Evolutionary conservation across 2,329 filamentous ascomycete genomes (phyloP).

Genomic region (Aspergillus quadrilineatus): DNA sequence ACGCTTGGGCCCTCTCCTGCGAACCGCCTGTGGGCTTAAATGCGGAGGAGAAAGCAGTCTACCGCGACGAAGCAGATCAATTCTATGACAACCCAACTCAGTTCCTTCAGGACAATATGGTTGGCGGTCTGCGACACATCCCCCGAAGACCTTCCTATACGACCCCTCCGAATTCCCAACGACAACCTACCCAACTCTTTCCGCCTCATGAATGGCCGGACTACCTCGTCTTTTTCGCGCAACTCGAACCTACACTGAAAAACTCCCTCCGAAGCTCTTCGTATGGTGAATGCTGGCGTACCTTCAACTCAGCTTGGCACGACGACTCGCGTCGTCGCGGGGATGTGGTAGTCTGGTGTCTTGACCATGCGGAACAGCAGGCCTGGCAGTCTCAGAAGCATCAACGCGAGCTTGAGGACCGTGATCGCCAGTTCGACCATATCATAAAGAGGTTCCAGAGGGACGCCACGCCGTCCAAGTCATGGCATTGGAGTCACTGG

Average conservation of each 20-base stretch:
- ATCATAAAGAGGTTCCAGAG: conserved; percentile 35
- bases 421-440: conserved; percentile 37
- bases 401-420: conserved; percentile 22
- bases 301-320: conserved; percentile 62
- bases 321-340: conserved; percentile 61
- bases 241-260: conserved; percentile 53
- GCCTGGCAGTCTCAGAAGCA: conserved; percentile 34
- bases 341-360: conserved; percentile 63
- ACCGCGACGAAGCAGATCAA: conserved; percentile 84
- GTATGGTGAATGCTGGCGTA: conserved; percentile 60
- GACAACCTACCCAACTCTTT: conserved; percentile 5
- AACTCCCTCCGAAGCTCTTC: conserved; percentile 43
- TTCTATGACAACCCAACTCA: conserved; percentile 70
- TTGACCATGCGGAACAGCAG: conserved; percentile 38
- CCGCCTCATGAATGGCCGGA: conserved; percentile 47
- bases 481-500: conserved; percentile 15
- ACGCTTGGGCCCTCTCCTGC: conserved; percentile 83
- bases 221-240: conserved; percentile 56
- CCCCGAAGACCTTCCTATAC: conserved; percentile 36
- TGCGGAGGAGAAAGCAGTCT: conserved; percentile 59
- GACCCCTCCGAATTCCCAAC: conserved; percentile 2
- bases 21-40: conserved; percentile 77
- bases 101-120: conserved; percentile 60
- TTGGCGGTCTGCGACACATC: conserved; percentile 35
- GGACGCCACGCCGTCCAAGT: conserved; percentile 20